Percentiles rank a stretch among this genome's conserved stretches.
Conservation (phyloP, 257 asterid genomes). For the Nicotiana undulata region DNA sequence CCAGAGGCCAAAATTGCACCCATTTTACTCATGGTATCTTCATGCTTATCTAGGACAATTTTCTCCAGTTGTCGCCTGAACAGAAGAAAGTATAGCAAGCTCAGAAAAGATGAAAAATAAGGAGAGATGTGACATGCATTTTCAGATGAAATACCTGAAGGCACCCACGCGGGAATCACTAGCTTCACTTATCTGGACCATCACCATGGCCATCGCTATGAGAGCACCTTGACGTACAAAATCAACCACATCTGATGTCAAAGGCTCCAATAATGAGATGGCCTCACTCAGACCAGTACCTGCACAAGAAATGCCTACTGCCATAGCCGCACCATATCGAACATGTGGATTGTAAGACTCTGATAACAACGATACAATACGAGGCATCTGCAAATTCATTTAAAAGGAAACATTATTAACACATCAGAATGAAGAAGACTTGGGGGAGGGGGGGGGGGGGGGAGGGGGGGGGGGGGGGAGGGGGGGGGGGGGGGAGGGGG, state of each 20-base stretch:
- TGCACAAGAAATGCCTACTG: constrained; percentile 97
- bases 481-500: neutral
- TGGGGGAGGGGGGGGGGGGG: neutral
- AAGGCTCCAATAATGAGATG: constrained; percentile 87
- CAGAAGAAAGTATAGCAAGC: neutral
- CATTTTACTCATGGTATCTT: constrained; percentile 99
- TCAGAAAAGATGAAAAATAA: neutral
- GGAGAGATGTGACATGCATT: neutral
- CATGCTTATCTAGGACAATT: constrained; percentile 85
- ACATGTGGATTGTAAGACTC: constrained; percentile 99
- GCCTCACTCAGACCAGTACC: constrained; percentile 98
- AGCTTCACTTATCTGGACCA: constrained; percentile 92
- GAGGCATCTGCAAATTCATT: constrained; percentile 65
- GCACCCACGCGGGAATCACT: constrained; percentile 96
- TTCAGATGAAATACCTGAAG: constrained; percentile 53
- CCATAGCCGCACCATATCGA: constrained; percentile 96
- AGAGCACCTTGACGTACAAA: constrained; percentile 99
- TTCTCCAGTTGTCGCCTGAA: constrained; percentile 87
- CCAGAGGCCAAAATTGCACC: constrained; percentile 99
- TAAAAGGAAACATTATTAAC: constrained; percentile 5
- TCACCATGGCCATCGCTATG: constrained; percentile 98
- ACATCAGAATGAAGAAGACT: neutral
- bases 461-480: neutral
- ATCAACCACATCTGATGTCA: constrained; percentile 92
- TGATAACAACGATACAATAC: constrained; percentile 81